Evolutionary conservation across 495 filamentous ascomycete genomes (phyloP).

Genomic region (Aspergillus sparsus): DNA sequence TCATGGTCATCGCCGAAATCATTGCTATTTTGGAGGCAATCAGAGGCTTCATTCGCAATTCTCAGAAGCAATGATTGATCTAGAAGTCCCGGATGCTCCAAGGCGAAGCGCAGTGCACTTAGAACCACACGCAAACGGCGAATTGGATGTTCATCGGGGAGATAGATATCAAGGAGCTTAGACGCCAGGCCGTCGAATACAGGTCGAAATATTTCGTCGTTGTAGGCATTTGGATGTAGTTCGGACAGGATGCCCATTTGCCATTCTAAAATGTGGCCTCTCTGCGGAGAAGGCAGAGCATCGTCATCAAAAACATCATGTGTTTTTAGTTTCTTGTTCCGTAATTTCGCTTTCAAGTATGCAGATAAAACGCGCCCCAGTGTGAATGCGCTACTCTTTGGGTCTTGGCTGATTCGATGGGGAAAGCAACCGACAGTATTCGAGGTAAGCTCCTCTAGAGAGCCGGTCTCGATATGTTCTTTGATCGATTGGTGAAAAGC

Average conservation of each 20-base stretch:
- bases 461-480: conserved; percentile 48
- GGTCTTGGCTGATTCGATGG: conserved; percentile 32
- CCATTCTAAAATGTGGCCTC: conserved; percentile 58
- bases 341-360: conserved; percentile 46
- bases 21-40: conserved; percentile 31
- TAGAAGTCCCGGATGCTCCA: conserved; percentile 39
- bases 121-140: conserved; percentile 50
- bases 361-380: conserved; percentile 51
- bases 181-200: conserved; percentile 34
- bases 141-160: conserved; percentile 39
- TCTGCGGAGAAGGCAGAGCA: conserved; percentile 32
- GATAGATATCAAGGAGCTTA: conserved; percentile 46
- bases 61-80: conserved; percentile 32
- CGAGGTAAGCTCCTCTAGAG: conserved; percentile 36
- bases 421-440: conserved; percentile 31
- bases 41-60: conserved; percentile 40
- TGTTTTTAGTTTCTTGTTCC: conserved; percentile 31
- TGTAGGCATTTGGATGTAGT: conserved; percentile 29
- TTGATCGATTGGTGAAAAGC: conserved; percentile 47
- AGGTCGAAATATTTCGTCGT: conserved; percentile 36
- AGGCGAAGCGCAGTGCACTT: conserved; percentile 40
- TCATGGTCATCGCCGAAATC: conserved; percentile 54
- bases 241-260: conserved; percentile 49
- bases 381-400: conserved; percentile 41
- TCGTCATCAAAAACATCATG: conserved; percentile 46